Percentiles rank a stretch among this genome's conserved stretches.
Evolutionary conservation across 1,139 yeast genomes (phyloP).

Genomic region (Chernovozyma aurita): DNA sequence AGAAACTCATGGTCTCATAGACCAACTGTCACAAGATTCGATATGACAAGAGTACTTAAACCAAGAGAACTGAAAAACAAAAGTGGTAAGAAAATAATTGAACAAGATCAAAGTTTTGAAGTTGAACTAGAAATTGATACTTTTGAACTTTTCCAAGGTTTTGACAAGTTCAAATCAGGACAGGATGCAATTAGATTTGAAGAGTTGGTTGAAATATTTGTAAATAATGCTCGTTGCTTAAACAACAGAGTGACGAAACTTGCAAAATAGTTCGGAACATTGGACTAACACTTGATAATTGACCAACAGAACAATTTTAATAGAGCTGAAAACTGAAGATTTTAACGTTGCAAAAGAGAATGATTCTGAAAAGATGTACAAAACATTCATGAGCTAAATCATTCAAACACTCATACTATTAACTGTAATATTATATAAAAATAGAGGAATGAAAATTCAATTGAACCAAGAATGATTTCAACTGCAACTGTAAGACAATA

Average conservation of each 20-base stretch:
- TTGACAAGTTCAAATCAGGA: constrained; percentile 46
- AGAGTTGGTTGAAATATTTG: constrained; percentile 64
- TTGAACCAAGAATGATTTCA: too few relatives aligned
- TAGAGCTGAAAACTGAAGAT: too few relatives aligned
- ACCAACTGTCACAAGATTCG: constrained; percentile 67
- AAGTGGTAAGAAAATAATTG: constrained; percentile 32
- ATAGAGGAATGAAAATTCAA: too few relatives aligned
- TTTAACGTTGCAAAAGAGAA: too few relatives aligned
- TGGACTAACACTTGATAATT: too few relatives aligned
- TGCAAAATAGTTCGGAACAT: too few relatives aligned
- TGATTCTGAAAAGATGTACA: too few relatives aligned
- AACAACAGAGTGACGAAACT: constrained; percentile 43
- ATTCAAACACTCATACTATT: too few relatives aligned
- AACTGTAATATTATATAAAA: too few relatives aligned
- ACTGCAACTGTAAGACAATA: too few relatives aligned
- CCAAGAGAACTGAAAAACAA: constrained; percentile 44
- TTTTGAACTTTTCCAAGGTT: constrained; percentile 56
- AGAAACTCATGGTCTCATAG: constrained; percentile 61
- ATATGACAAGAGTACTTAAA: constrained; percentile 57
- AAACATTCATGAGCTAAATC: too few relatives aligned
- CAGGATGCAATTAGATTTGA: constrained; percentile 62
- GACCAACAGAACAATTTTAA: too few relatives aligned
- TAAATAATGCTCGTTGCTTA: constrained; percentile 62
- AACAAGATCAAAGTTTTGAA: constrained; percentile 46
- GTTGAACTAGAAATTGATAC: constrained; percentile 74